Percentiles rank a stretch among this genome's conserved stretches.
Conservation (phyloP, 805 yeast species). For the Suhomyces sp. region DNA sequence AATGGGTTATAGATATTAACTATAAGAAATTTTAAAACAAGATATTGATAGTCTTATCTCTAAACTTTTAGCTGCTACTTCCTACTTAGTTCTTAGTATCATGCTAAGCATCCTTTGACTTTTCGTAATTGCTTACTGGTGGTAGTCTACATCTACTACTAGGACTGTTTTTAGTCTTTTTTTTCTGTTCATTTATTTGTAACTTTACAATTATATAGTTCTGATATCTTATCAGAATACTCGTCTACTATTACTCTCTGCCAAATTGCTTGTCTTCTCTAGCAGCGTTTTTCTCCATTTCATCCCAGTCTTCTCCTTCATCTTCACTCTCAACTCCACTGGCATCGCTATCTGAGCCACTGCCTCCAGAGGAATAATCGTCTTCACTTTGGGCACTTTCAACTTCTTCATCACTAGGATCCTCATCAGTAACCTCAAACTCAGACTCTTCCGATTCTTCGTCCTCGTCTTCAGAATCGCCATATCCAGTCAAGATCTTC, state of each 20-base stretch:
- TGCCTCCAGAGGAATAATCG: constrained; percentile 40
- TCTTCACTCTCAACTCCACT: constrained; percentile 37
- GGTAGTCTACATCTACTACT: too few species aligned
- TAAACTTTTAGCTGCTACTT: too few species aligned
- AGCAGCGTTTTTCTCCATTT: constrained; percentile 56
- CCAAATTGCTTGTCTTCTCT: constrained; percentile 37
- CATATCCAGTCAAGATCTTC: constrained; percentile 87
- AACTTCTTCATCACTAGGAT: constrained; percentile 60
- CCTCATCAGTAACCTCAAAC: constrained; percentile 62
- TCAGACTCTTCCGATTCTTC: constrained; percentile 69
- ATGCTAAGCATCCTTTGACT: too few species aligned
- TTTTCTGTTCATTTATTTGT: neutral
- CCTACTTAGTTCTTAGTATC: too few species aligned
- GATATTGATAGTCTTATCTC: too few species aligned
- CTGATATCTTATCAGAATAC: neutral
- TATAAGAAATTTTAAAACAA: too few species aligned
- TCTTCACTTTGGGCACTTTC: constrained; percentile 50
- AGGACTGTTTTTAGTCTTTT: too few species aligned
- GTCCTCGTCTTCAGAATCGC: constrained; percentile 66
- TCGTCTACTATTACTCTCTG: constrained; percentile 17
- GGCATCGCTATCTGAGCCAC: constrained; percentile 24
- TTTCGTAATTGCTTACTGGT: too few species aligned
- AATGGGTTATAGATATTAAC: too few species aligned
- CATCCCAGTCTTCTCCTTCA: constrained; percentile 57
- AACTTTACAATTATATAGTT: neutral